A percentile compares a stretch with the other conserved stretches of the same genome.
Evolutionary conservation across 495 filamentous ascomycete genomes (phyloP).

Genomic region (Lindgomyces ingoldianus): DNA sequence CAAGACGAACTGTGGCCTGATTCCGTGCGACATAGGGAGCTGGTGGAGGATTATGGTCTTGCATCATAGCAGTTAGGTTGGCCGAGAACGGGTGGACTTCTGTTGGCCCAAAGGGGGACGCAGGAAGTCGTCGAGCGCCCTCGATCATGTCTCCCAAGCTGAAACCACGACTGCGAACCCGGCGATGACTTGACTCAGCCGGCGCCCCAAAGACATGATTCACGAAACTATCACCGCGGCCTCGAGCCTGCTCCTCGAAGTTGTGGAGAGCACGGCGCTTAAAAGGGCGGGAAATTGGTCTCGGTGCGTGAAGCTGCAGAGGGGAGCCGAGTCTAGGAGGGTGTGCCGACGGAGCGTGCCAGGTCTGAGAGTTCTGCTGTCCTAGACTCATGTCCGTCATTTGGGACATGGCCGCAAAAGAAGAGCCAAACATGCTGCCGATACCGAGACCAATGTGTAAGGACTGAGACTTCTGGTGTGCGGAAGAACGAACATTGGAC

Average conservation of each 20-base stretch:
- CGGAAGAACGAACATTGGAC: slow-evolving; percentile 34
- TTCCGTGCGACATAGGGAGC: slow-evolving; percentile 12
- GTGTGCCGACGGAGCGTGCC: slow-evolving; percentile 9
- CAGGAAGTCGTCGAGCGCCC: slow-evolving; percentile 41
- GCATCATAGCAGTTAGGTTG: slow-evolving; percentile 1
- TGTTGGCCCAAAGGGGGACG: slow-evolving; percentile 33
- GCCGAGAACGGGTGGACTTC: slow-evolving; percentile 14
- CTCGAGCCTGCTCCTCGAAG: slow-evolving; percentile 49
- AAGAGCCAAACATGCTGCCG: slow-evolving; percentile 32
- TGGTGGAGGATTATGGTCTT: slow-evolving; percentile 1
- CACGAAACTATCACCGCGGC: slow-evolving; percentile 49
- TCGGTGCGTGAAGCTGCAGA: slow-evolving; percentile 40
- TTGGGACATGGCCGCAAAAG: slow-evolving; percentile 49
- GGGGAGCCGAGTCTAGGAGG: slow-evolving; percentile 33
- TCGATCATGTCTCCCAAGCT: slow-evolving; percentile 55
- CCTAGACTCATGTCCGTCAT: slow-evolving; percentile 53
- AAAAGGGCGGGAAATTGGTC: slow-evolving; percentile 53
- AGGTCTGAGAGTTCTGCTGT: slow-evolving; percentile 28
- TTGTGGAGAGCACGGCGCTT: slow-evolving; percentile 56
- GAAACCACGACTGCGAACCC: slow-evolving; percentile 60
- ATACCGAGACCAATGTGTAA: slow-evolving; percentile 45
- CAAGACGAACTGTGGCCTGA: slow-evolving; percentile 42
- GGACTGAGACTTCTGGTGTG: slow-evolving; percentile 49
- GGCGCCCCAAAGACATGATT: slow-evolving; percentile 51
- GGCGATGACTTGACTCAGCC: slow-evolving; percentile 45